A percentile compares a stretch with the other conserved stretches of the same genome.
phyloP scores from a whole-genome alignment of 1,284 basidiomycete species.

The Cryptococcus jaspeensis region DNA sequence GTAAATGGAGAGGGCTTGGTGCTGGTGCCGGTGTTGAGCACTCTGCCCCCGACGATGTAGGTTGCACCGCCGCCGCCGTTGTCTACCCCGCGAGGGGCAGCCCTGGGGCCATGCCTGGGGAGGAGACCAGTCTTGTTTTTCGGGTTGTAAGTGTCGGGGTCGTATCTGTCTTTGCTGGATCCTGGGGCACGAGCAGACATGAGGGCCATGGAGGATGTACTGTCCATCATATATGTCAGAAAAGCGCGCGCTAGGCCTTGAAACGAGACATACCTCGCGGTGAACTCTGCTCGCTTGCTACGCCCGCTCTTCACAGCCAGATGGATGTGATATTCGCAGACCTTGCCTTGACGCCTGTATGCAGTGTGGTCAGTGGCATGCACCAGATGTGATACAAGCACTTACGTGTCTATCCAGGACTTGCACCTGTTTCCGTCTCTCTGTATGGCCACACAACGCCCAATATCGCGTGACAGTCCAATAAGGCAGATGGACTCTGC shows the following conservation, averaged over 20 bases:
- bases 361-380: slow-evolving; percentile 1
- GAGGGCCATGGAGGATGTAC: not conserved
- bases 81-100: slow-evolving; percentile 30
- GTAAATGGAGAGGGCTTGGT: slow-evolving; percentile 29
- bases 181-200: too few species aligned
- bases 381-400: not conserved
- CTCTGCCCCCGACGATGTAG: slow-evolving; percentile 69
- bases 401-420: slow-evolving; percentile 81
- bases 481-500: slow-evolving; percentile 77
- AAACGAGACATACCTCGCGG: slow-evolving; percentile 61
- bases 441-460: slow-evolving; percentile 72
- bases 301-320: slow-evolving; percentile 71
- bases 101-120: slow-evolving; percentile 29
- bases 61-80: slow-evolving; percentile 60
- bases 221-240: not conserved
- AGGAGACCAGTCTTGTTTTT: slow-evolving; percentile 51
- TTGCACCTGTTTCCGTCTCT: slow-evolving; percentile 77
- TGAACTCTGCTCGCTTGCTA: slow-evolving; percentile 76
- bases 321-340: slow-evolving; percentile 87
- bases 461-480: slow-evolving; percentile 80
- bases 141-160: slow-evolving; percentile 58
- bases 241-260: not conserved
- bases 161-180: too few species aligned
- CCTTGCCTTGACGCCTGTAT: slow-evolving; percentile 57
- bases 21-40: slow-evolving; percentile 57